Conservation (phyloP, 768 basidiomycete genomes). For the Psilocybe tampanensis region DNA sequence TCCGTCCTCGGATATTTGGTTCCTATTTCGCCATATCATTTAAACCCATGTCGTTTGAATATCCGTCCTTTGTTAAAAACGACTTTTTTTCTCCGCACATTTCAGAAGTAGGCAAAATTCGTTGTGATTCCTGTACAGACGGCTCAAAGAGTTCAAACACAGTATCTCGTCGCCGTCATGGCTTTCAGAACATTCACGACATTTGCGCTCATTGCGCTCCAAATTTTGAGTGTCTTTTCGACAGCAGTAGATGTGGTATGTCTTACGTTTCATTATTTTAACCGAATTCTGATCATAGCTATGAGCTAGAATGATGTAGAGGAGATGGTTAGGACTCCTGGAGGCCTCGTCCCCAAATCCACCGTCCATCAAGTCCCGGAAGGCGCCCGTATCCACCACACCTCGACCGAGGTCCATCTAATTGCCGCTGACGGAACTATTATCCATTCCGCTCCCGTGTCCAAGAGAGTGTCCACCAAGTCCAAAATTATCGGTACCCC, state of each 20-base stretch:
- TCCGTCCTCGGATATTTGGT: neutral
- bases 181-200: neutral
- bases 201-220: neutral
- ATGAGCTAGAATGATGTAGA: neutral
- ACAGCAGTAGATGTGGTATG: neutral
- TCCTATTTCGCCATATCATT: neutral
- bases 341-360: conserved; percentile 13
- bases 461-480: neutral
- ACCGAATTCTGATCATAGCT: neutral
- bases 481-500: conserved; percentile 6
- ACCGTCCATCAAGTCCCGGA: conserved; percentile 17
- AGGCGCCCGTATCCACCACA: conserved; percentile 19
- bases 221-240: neutral
- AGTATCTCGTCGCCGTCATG: neutral
- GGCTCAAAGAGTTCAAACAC: neutral
- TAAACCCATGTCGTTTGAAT: too few relatives aligned
- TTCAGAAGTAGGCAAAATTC: neutral
- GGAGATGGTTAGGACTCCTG: conserved; percentile 19
- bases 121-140: neutral
- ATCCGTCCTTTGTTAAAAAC: too few relatives aligned
- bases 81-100: neutral
- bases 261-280: neutral
- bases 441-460: conserved; percentile 14
- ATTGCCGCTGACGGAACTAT: conserved; percentile 13
- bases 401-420: conserved; percentile 11